Conservation (phyloP, 148 eudicot species). For the Rhododendron molle region DNA sequence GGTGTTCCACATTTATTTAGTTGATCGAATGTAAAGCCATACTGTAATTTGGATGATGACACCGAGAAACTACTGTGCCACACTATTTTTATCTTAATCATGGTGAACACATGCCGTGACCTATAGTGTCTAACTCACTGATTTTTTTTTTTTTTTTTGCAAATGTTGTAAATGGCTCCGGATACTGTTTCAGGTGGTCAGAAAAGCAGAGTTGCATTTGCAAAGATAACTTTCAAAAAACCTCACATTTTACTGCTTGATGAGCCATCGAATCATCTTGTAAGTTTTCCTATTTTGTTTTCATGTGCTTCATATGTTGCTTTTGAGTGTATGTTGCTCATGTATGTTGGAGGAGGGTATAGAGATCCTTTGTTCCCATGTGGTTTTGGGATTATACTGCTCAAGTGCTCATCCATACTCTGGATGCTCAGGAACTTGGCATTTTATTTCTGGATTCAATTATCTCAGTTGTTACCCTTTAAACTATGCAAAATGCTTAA, state of each 20-base stretch:
- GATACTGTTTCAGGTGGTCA: slow-evolving; percentile 82
- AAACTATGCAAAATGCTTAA: neutral
- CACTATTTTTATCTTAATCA: neutral
- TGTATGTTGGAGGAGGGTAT: slow-evolving; percentile 1
- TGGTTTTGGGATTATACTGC: neutral
- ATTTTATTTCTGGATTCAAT: neutral
- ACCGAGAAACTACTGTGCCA: neutral
- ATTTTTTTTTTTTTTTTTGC: neutral
- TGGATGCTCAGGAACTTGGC: neutral
- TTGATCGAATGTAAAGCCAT: neutral
- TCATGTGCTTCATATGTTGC: neutral
- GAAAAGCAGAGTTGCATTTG: slow-evolving; percentile 99
- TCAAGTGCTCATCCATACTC: neutral
- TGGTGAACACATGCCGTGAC: neutral
- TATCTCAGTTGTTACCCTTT: neutral
- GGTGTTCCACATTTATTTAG: neutral
- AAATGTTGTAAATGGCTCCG: slow-evolving; percentile 3
- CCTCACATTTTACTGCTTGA: slow-evolving; percentile 92
- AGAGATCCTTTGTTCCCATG: neutral
- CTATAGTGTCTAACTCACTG: neutral
- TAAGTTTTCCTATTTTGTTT: slow-evolving; percentile 35
- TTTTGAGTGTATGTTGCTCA: neutral
- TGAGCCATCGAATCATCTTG: slow-evolving; percentile 98
- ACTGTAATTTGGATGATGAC: neutral
- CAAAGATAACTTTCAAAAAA: slow-evolving; percentile 96